Conservation (phyloP, 2,329 filamentous ascomycete genomes). For the Epicoccum sorghinum region DNA sequence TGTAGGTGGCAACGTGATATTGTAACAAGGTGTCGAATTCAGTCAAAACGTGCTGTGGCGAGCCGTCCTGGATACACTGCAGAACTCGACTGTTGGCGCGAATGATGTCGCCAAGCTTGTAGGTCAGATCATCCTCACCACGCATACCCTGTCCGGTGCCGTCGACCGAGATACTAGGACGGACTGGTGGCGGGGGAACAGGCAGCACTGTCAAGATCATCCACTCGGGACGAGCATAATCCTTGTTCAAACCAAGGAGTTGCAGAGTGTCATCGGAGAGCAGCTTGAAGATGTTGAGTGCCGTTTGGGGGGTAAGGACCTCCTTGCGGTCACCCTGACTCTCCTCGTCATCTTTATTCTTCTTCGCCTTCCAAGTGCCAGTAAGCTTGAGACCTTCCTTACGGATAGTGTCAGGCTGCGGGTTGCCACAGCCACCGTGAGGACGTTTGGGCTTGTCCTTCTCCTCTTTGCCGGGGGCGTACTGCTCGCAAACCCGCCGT, state of each 20-base stretch:
- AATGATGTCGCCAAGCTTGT: conserved; percentile 98
- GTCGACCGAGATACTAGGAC: conserved; percentile 96
- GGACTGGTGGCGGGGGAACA: conserved; percentile 92
- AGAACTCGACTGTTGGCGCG: conserved; percentile 95
- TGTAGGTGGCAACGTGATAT: conserved; percentile 98
- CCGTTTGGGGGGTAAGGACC: conserved; percentile 80
- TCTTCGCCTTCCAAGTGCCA: conserved; percentile 72
- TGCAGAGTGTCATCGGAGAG: conserved; percentile 82
- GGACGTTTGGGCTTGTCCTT: conserved; percentile 54
- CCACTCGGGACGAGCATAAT: conserved; percentile 97
- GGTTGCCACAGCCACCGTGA: conserved; percentile 93
- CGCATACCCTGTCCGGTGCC: conserved; percentile 90
- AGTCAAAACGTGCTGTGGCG: conserved; percentile 84
- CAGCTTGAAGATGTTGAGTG: conserved; percentile 82
- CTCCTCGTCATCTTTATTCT: conserved; percentile 76
- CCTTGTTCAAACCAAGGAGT: conserved; percentile 88
- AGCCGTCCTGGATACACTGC: conserved; percentile 88
- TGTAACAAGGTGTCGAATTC: conserved; percentile 94
- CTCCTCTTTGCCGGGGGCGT: conserved; percentile 66
- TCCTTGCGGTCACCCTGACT: conserved; percentile 75
- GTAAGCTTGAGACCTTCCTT: conserved; percentile 85
- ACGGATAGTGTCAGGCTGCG: conserved; percentile 79
- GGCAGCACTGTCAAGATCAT: conserved; percentile 96
- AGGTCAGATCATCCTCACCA: conserved; percentile 98
- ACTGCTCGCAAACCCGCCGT: conserved; percentile 82